These are phyloP conservation scores for Botryosphaeria dothidea DNA, from an alignment of 2,329 filamentous ascomycete genomes.

Conservation along the genomic window DNA sequence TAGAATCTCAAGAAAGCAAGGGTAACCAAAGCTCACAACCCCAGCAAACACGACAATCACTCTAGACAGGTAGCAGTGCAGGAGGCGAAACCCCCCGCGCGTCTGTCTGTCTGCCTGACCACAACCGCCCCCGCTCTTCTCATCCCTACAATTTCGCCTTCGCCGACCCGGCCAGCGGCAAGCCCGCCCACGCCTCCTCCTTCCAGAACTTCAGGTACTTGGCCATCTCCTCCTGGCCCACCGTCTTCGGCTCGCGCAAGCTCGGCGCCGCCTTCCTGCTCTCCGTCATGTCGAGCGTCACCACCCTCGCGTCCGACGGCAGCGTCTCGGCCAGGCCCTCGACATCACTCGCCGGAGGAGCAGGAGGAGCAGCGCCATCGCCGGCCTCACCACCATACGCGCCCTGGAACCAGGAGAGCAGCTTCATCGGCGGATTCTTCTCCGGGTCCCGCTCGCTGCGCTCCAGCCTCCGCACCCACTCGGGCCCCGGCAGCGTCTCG, in stretches of 20 bases:
- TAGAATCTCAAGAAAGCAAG: no score
- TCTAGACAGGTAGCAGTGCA: no score
- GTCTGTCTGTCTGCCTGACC: not conserved
- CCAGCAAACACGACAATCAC: no score
- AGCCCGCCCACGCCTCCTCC: not conserved
- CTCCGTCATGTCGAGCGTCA: not conserved
- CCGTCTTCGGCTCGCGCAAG: not conserved
- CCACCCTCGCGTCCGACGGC: not conserved
- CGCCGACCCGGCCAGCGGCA: not conserved
- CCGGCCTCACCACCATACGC: slow-evolving; percentile 43
- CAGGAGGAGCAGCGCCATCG: slow-evolving; percentile 26
- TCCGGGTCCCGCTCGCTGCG: slow-evolving; percentile 50
- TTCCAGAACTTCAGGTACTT: slow-evolving; percentile 2
- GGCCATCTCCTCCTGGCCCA: not conserved
- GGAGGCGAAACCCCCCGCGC: no score
- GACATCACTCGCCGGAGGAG: not conserved
- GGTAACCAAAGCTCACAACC: no score
- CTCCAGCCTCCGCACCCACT: slow-evolving; percentile 33
- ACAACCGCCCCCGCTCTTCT: no score
- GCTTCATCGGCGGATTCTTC: slow-evolving; percentile 54
- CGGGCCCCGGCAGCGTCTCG: not conserved
- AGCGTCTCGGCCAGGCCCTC: not conserved
- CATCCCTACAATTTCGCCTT: not conserved
- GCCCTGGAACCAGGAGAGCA: slow-evolving; percentile 54
- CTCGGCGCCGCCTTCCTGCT: not conserved